Percentiles rank a stretch among this genome's conserved stretches.
phyloP scores from a whole-genome alignment of 768 basidiomycete genomes.

The Mrakia blollopis region DNA sequence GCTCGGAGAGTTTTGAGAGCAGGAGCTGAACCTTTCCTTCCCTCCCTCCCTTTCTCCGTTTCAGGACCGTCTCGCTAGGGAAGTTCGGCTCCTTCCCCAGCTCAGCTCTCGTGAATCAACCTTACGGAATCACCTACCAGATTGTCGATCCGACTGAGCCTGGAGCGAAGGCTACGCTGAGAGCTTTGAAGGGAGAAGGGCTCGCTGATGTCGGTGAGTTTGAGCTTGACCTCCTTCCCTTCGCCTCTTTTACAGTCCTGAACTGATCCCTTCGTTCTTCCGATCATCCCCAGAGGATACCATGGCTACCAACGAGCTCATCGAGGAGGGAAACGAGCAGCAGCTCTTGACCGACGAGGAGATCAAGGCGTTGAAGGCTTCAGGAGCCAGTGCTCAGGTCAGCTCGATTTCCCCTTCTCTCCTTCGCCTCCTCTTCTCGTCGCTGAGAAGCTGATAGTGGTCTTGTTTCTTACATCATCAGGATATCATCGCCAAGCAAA shows the following conservation, averaged over 20 bases:
- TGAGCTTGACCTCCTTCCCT: neutral
- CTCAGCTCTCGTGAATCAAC: slow-evolving; percentile 70
- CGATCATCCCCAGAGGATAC: slow-evolving; percentile 68
- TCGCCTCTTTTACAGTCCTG: neutral
- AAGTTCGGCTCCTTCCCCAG: slow-evolving; percentile 79
- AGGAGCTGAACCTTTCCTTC: slow-evolving; percentile 10
- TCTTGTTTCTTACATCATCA: slow-evolving; percentile 43
- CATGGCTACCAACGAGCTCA: slow-evolving; percentile 91
- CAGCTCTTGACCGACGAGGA: slow-evolving; percentile 78
- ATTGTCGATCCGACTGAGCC: slow-evolving; percentile 47
- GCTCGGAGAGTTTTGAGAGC: slow-evolving; percentile 26
- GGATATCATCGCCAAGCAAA: slow-evolving; percentile 94
- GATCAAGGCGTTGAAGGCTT: slow-evolving; percentile 73
- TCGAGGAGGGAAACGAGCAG: slow-evolving; percentile 72
- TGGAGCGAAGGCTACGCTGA: slow-evolving; percentile 3
- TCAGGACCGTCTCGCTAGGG: slow-evolving; percentile 68
- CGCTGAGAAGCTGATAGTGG: neutral
- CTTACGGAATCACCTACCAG: slow-evolving; percentile 85
- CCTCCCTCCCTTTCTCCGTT: neutral
- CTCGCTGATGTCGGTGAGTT: slow-evolving; percentile 29
- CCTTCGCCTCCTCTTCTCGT: slow-evolving; percentile 19
- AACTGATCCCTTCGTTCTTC: neutral
- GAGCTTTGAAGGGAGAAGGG: slow-evolving; percentile 24
- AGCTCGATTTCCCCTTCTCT: slow-evolving; percentile 48
- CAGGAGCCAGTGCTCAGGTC: slow-evolving; percentile 66